These are phyloP conservation scores for Ulota crispa DNA, from an alignment of 225 moss, liverwort and hornwort species.

Conservation along the genomic window DNA sequence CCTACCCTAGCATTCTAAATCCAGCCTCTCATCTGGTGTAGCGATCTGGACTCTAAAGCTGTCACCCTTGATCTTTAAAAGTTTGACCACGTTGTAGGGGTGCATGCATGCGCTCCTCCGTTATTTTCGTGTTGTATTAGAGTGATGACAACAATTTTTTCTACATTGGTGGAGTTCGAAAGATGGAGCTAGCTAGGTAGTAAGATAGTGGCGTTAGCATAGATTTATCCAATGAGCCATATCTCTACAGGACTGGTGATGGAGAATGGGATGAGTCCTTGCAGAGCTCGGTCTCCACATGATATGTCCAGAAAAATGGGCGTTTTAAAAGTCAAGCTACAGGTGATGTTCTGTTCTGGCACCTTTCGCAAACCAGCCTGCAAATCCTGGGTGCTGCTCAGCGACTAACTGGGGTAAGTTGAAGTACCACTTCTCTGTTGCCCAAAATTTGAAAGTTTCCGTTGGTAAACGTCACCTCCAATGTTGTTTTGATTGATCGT, in stretches of 20 bases:
- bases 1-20: neutral
- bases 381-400: neutral
- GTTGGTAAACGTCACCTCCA: neutral
- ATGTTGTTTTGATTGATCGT: constrained; percentile 4
- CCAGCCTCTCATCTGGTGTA: neutral
- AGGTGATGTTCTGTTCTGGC: neutral
- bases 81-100: neutral
- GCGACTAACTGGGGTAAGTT: neutral
- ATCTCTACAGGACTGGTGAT: neutral
- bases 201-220: neutral
- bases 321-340: neutral
- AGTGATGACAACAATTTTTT: neutral
- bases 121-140: neutral
- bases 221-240: neutral
- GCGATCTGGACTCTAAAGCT: neutral
- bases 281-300: neutral
- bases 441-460: neutral
- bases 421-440: neutral
- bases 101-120: neutral
- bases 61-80: neutral
- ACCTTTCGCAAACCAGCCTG: neutral
- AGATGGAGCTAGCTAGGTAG: neutral
- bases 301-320: neutral
- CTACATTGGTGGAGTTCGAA: neutral
- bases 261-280: neutral